Evolutionary conservation across 2,329 filamentous ascomycete species (phyloP).

Genomic region (Tolypocladium pustulatum): DNA sequence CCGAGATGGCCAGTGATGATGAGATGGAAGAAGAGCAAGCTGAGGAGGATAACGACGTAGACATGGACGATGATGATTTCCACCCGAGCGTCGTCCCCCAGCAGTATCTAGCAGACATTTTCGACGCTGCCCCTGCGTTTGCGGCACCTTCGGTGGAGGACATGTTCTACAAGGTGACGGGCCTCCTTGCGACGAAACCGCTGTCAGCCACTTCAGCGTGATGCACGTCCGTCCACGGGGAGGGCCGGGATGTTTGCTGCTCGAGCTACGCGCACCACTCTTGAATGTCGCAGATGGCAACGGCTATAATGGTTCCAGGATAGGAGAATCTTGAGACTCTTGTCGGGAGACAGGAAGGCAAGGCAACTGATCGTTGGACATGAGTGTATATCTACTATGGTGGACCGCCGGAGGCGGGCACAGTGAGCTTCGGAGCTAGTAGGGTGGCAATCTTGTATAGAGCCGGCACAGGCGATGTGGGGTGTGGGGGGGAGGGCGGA

Average conservation of each 20-base stretch:
- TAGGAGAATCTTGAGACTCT: background rate
- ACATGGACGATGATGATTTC: conserved; percentile 32
- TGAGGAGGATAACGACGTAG: conserved; percentile 32
- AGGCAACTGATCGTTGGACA: background rate
- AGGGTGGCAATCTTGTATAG: background rate
- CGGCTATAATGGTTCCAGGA: background rate
- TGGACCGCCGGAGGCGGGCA: background rate
- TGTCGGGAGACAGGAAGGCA: background rate
- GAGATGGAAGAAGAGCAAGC: conserved; percentile 25
- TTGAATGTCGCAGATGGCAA: background rate
- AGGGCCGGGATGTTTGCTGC: background rate
- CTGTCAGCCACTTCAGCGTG: conserved; percentile 14
- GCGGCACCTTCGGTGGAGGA: conserved; percentile 63
- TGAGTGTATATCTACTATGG: background rate
- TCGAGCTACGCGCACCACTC: background rate
- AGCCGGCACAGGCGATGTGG: background rate
- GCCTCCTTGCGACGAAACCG: conserved; percentile 46
- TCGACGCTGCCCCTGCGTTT: conserved; percentile 58
- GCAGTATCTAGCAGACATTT: conserved; percentile 59
- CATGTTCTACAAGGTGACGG: conserved; percentile 63
- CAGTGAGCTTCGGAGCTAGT: background rate
- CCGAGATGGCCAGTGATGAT: conserved; percentile 30
- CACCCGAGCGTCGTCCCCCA: conserved; percentile 53
- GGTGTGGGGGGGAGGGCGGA: background rate
- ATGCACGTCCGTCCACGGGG: background rate